Base-by-base conservation (phyloP, 352 stramenopile genomes). In the Pythium vanterpoolii region DNA sequence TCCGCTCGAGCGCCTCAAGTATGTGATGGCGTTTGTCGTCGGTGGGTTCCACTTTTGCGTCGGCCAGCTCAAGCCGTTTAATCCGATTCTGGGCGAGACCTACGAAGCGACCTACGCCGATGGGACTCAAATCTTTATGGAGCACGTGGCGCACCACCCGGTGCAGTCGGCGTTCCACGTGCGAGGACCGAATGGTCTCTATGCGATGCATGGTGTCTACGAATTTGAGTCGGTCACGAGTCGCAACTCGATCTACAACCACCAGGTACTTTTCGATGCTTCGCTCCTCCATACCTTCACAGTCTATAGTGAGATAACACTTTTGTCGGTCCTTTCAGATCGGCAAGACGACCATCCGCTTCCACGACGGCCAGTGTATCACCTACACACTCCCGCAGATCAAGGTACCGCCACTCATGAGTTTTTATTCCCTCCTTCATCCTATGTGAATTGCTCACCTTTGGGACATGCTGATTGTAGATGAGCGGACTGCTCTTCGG, bases 1-100 rank as follows among this genome's bases (percentile, higher is more conserved):
- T 14, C 76, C 83, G 7, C 42, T 86, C 18, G 80, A 90, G 52
- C 78, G 83, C 14, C 73, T 93, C 66, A 87, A 89, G 63, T 70
- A 79, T 31, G 69, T 89, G 4, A 89, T 93, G 60, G 71, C 77
- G 34, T 93, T 90, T 46, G 76, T 84, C 21, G 69, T 76, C 3
- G 78, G 74, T 21, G 83, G 83, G 1, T 68, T 89, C 26, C 83
- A 93, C 60, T 89, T 89, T 59, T 89, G 83, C 45, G 61, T 85
- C 27, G 77, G 79, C 6, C 81, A 90, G 55, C 67, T 84, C 48
- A 93, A 93, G 56, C 83, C 83, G 4, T 93, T 93, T 64, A 93
- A 90, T 55, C 83, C 83, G 36, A 90, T 93, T 28, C 34, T 93
- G 28, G 83, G 81, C 16, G 83, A 93, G 62, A 93, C 83, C 6